Conservation (phyloP, 495 filamentous ascomycete species). For the Massariosphaeria phaeospora region DNA sequence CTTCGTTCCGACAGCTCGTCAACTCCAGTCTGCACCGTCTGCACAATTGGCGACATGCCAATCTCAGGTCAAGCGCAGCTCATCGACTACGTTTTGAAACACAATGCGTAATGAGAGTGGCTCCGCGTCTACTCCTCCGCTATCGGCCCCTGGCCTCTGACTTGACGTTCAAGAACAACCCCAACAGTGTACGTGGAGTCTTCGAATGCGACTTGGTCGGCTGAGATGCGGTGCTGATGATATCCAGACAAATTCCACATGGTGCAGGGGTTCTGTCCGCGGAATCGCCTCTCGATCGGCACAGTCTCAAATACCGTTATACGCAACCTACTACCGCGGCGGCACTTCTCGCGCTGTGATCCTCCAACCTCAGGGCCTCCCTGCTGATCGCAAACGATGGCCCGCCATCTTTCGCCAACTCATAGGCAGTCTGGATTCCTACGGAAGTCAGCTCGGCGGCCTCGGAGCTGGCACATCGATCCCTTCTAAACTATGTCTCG, state of each 20-base stretch:
- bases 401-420: slow-evolving; percentile 52
- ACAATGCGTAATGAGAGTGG: not conserved
- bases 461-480: slow-evolving; percentile 66
- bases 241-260: too few species aligned
- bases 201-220: too few species aligned
- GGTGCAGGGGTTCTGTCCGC: too few species aligned
- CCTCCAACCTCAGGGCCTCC: slow-evolving; percentile 51
- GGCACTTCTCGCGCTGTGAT: slow-evolving; percentile 68
- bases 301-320: slow-evolving; percentile 37
- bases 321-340: slow-evolving; percentile 66
- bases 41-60: too few species aligned
- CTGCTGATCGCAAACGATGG: slow-evolving; percentile 50
- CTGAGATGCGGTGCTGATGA: too few species aligned
- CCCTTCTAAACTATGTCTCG: slow-evolving; percentile 66
- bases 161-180: too few species aligned
- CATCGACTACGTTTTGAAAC: not conserved
- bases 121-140: not conserved
- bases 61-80: too few species aligned
- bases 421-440: slow-evolving; percentile 64
- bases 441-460: slow-evolving; percentile 66
- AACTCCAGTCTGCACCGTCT: too few species aligned
- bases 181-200: too few species aligned
- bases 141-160: too few species aligned
- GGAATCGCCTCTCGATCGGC: not conserved
- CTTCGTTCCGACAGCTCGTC: slow-evolving; percentile 10